Base-by-base conservation (phyloP, 2,329 filamentous ascomycete species). In the Phaeomoniella chlamydospora region DNA sequence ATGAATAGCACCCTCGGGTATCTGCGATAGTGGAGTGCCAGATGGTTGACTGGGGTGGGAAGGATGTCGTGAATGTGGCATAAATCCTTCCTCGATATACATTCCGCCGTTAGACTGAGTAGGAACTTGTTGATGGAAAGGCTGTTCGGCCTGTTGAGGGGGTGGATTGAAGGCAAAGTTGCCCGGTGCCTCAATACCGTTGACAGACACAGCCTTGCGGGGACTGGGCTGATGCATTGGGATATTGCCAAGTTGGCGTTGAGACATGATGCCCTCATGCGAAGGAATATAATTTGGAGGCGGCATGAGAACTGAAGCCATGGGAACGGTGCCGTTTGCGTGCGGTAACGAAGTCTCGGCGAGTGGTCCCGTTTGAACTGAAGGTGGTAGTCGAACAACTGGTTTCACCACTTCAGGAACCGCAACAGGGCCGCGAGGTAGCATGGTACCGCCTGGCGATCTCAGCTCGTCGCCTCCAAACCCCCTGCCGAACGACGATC, bases 181-280 rank as follows among this genome's bases (percentile, higher is more conserved):
- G 4, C 73, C 76, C 3, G 87, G 85, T 5, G 82, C 82, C 56
- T 96, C 90, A 46, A 96, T 94, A 49, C 85, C 86, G 39, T 85
- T 83, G 39, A 96, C 77, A 6, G 87, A 94, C 18, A 96, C 84
- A 4, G 86, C 71, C 65, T 96, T 96, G 56, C 96, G 87, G 5
- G 90, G 88, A 36, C 84, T 80, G 39, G 90, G 90, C 54, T 96
- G 90, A 54, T 96, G 84, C 77, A 96, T 94, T 1, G 85, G 72
- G 13, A 77, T 68, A 30, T 69, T 67, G 13, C 62, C 64, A 31
- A 69, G 67, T 46, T 72, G 74, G 9, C 22, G 22, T 26, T 26
- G 9, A 9, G 22, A 26, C 22, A 6, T 26, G 9, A 26, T 26
- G 45, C 71, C 74, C 52, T 77, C 74, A 35, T 69, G 67, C 52